Percentiles rank a stretch among this genome's conserved stretches.
Conservation (phyloP, 768 basidiomycete species). For the Tricholomella constricta region DNA sequence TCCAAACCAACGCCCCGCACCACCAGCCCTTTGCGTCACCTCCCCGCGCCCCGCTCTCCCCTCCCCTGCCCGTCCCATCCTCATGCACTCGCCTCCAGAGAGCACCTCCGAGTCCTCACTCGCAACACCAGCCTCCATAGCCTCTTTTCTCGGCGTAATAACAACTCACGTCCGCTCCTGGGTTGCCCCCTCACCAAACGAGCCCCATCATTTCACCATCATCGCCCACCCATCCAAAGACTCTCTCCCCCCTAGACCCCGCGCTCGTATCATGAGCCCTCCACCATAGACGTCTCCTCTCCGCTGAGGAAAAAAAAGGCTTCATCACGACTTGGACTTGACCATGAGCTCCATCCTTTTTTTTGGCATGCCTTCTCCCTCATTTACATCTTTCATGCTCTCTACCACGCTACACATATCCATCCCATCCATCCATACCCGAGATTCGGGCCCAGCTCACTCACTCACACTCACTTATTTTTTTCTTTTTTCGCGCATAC, state of each 20-base stretch:
- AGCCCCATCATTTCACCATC: conserved; percentile 22
- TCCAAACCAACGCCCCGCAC: conserved; percentile 39
- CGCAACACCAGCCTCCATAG: conserved; percentile 49
- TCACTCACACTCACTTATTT: conserved; percentile 4
- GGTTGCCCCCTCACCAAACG: conserved; percentile 35
- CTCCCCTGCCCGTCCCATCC: conserved; percentile 32
- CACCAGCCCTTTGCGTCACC: conserved; percentile 51
- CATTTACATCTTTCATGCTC: background rate
- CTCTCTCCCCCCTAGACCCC: conserved; percentile 28
- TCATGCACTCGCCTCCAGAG: conserved; percentile 38
- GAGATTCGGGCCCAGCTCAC: background rate
- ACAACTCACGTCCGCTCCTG: conserved; percentile 48
- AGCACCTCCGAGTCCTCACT: conserved; percentile 51
- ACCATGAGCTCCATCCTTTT: conserved; percentile 5
- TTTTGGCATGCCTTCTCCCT: conserved; percentile 9
- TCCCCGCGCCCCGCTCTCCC: conserved; percentile 32
- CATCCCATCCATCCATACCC: conserved; percentile 7
- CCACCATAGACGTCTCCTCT: conserved; percentile 12
- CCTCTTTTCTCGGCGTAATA: conserved; percentile 39
- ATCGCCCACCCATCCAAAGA: conserved; percentile 25
- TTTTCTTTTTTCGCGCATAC: conserved; percentile 20
- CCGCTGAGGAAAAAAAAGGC: conserved; percentile 15
- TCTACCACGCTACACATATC: conserved; percentile 5
- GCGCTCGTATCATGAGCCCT: conserved; percentile 39
- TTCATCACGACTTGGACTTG: conserved; percentile 19